phyloP scores from a whole-genome alignment of 2,329 filamentous ascomycete genomes.

The Pochonia chlamydosporia region DNA sequence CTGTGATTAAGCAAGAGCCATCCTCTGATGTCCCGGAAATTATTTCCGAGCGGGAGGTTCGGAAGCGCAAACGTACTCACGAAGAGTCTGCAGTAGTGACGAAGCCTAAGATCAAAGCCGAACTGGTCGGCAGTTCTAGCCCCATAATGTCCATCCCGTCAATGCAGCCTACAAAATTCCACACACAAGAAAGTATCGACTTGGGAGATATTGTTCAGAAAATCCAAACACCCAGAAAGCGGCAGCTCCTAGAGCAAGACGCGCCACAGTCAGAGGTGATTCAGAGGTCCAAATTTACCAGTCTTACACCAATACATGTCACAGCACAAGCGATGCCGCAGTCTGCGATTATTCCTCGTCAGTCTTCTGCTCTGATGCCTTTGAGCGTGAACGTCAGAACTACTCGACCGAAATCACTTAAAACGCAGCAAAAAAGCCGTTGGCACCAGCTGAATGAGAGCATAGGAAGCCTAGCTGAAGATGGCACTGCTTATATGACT shows the following conservation, averaged over 20 bases:
- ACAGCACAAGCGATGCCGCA: not conserved
- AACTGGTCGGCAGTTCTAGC: constrained; percentile 25
- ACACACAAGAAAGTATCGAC: constrained; percentile 53
- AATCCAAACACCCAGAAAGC: constrained; percentile 31
- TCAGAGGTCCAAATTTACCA: not conserved
- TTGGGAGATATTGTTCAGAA: constrained; percentile 32
- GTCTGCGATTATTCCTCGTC: constrained; percentile 9
- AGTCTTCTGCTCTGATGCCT: constrained; percentile 28
- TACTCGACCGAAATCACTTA: constrained; percentile 16
- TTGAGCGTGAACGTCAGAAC: constrained; percentile 28
- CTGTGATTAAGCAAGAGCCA: constrained; percentile 42
- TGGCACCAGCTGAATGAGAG: not conserved
- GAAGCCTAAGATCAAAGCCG: constrained; percentile 35
- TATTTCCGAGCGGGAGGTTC: constrained; percentile 42
- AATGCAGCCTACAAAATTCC: constrained; percentile 20
- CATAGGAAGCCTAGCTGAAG: constrained; percentile 35
- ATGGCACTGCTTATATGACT: constrained; percentile 29
- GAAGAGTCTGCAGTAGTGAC: constrained; percentile 16
- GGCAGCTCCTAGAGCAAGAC: constrained; percentile 18
- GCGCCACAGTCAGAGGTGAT: constrained; percentile 7
- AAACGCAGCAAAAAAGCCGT: constrained; percentile 9
- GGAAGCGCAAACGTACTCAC: constrained; percentile 38
- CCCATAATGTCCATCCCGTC: constrained; percentile 17
- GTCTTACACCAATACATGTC: constrained; percentile 2
- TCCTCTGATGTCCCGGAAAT: constrained; percentile 48